Evolutionary conservation across 1,139 yeast genomes (phyloP), one percentile per base, ranked within the genome.

Genomic region (Suhomyces panamericanus): DNA sequence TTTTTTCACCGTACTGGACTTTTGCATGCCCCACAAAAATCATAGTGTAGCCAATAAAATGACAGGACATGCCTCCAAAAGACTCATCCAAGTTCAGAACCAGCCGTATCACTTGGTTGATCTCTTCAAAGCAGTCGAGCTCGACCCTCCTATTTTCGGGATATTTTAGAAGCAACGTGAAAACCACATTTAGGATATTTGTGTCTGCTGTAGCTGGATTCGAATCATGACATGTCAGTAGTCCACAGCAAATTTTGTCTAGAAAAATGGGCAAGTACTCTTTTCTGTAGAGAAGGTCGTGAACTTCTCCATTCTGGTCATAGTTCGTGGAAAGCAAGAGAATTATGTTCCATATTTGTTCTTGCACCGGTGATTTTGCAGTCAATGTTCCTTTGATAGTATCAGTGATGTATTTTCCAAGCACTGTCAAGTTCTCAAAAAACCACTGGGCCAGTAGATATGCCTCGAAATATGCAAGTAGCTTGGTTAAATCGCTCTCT

Each of bases 1-100:
- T 28, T 11, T 32, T 14, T 8, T 32, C 32, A 12, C 27, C 24
- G 39, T 39, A 33, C 8, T 26, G 38, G 15, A 24, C 32, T 27
- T 44, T 51, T 35, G 52, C 38, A 35, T 50, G 35, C 9, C 51
- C 45, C 12, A 56, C 16, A n/a, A 55, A 41, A 13, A 56, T 47
- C 15, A 51, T 35, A 16, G 46, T 46, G 42, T 57, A 55, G 15
- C 59, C 61, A 3, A 49, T 13, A 39, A 55, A 49, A 37, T 56
- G 53, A 12, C 34, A 16, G 5, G 14, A 15, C 12, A 46, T 40
- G 20, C 46, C 49, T 10, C 50, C 42, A 5, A 24, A 31, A 4
- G 20, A 20, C 8, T 12, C 16, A 7, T 32, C 28, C 16, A 50
- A 34, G 16, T 32, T 32, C 26, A 40, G 13, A 13, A 50, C 24